A percentile compares a stretch with the other conserved stretches of the same genome.
Evolutionary conservation across 129 eudicot genomes (phyloP).

Genomic region (Glebionis coronaria): DNA sequence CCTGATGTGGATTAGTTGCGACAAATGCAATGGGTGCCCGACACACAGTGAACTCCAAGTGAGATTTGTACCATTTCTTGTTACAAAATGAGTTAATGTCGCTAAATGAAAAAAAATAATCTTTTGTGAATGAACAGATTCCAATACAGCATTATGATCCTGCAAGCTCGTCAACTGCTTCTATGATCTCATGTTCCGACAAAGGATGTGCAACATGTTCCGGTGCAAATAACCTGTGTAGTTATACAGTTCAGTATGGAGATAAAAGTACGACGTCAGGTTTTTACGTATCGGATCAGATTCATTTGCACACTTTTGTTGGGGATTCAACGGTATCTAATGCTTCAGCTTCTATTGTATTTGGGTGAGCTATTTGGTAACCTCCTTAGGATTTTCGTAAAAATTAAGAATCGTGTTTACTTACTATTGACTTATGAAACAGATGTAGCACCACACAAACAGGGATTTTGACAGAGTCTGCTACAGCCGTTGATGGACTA

Average conservation of each 20-base stretch:
- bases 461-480: conserved; percentile 83
- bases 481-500: conserved; percentile 93
- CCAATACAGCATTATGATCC: conserved; percentile 75
- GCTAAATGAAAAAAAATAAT: neutral
- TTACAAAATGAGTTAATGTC: neutral
- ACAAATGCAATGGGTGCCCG: conserved; percentile 79
- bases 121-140: conserved; percentile 41
- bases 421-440: conserved; percentile 36
- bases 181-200: conserved; percentile 66
- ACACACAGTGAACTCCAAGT: conserved; percentile 87
- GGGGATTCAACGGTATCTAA: conserved; percentile 58
- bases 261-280: conserved; percentile 95
- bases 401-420: conserved; percentile 24
- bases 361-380: conserved; percentile 60
- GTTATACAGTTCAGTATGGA: conserved; percentile 86
- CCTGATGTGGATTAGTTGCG: conserved; percentile 91
- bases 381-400: conserved; percentile 6
- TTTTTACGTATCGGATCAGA: conserved; percentile 67
- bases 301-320: conserved; percentile 66
- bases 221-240: conserved; percentile 55
- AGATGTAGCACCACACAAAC: conserved; percentile 88
- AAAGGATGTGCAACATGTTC: conserved; percentile 70
- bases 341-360: conserved; percentile 69
- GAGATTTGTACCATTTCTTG: conserved; percentile 12
- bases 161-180: conserved; percentile 65